Evolutionary conservation across 2,329 filamentous ascomycete genomes (phyloP).

Genomic region (Pyrenochaeta sp.): DNA sequence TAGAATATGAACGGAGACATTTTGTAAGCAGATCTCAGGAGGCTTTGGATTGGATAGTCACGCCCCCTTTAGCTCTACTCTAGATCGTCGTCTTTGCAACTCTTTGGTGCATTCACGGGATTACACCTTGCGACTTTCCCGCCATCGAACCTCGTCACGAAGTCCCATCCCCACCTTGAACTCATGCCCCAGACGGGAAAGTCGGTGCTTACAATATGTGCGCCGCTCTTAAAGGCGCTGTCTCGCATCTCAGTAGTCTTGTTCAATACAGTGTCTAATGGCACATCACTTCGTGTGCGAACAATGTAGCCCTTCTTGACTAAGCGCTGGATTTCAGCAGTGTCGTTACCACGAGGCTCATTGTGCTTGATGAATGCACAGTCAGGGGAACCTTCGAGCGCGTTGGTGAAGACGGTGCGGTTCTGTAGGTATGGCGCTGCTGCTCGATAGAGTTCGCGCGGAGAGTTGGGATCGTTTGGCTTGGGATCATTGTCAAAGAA

Average conservation of each 20-base stretch:
- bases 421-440: constrained; percentile 51
- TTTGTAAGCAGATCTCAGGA: too few relatives aligned
- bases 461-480: constrained; percentile 30
- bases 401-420: constrained; percentile 59
- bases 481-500: constrained; percentile 60
- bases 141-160: constrained; percentile 46
- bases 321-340: constrained; percentile 53
- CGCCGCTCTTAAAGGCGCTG: constrained; percentile 55
- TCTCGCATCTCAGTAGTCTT: constrained; percentile 54
- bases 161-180: constrained; percentile 57
- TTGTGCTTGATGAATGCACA: constrained; percentile 61
- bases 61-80: constrained; percentile 20
- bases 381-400: constrained; percentile 54
- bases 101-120: constrained; percentile 45
- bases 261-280: constrained; percentile 53
- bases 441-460: constrained; percentile 50
- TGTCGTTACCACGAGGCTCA: constrained; percentile 48
- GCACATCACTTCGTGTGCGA: constrained; percentile 58
- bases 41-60: too few relatives aligned
- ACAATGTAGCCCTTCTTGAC: constrained; percentile 59
- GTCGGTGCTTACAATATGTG: constrained; percentile 60
- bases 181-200: constrained; percentile 58
- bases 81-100: constrained; percentile 40
- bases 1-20: too few relatives aligned
- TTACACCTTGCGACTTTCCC: constrained; percentile 48